Evolutionary conservation across 2,329 filamentous ascomycete genomes (phyloP), one percentile per base, ranked within the genome.

Genomic region (Sphaerulina vaccinii): DNA sequence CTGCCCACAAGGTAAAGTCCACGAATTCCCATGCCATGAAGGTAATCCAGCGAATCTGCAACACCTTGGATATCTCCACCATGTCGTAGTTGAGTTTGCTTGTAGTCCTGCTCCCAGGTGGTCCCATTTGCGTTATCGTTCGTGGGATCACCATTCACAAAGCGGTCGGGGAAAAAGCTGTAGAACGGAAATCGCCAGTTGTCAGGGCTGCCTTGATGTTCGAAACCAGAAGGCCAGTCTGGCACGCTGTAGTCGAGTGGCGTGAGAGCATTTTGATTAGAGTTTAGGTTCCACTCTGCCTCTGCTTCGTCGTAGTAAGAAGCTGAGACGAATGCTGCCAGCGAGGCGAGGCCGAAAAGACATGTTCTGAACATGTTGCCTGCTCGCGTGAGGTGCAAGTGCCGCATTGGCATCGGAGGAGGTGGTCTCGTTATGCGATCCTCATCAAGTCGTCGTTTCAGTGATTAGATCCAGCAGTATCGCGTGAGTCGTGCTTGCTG

Each of bases 111-210:
- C 60, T 85, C 82, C 66, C 79, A 85, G 2, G 73, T 56, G 0
- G 82, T 84, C 8, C 74, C 77, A 63, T 85, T 85, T 37, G 76
- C 76, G 60, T 85, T 78, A 63, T 86, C 82, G 62, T 86, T 86
- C 2, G 72, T 73, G 6, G 83, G 82, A 59, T 86, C 79, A 16
- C 83, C 83, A 60, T 86, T 85, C 36, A 83, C 81, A 60, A 80
- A 86, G 53, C 81, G 73, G 64, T 86, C 83, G 9, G 84, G 68
- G 62, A 84, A 84, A 39, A 86, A 70, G 7, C 81, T 83, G 64
- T 86, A 86, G 62, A 85, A 80, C 0, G 83, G 83, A 55, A 86
- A 78, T 21, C 83, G 75, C 83, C 83, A 86, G 59, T 81, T 85
- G 0, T 71, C 64, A 1, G 83, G 83, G 16, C 82, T 85, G 0